These are phyloP conservation scores for Curvularia sp. DNA, from an alignment of 2,329 filamentous ascomycete species.

Conservation along the genomic window DNA sequence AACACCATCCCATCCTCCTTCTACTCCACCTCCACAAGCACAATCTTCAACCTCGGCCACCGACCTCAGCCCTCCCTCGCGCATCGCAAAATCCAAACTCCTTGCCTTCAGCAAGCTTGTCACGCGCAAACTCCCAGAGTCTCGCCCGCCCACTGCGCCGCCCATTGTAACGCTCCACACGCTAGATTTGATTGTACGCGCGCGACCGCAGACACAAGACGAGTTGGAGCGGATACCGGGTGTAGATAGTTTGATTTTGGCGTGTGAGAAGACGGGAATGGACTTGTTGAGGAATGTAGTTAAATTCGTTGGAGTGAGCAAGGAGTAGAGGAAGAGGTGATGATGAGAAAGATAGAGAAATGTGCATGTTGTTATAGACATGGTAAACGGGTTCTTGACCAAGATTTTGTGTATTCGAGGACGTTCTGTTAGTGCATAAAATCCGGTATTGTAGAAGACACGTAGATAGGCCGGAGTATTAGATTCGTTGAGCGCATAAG, in stretches of 20 bases:
- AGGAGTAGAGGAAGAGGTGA: background rate
- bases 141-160: background rate
- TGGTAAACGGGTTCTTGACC: background rate
- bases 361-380: background rate
- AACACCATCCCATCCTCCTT: background rate
- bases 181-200: slow-evolving; percentile 31
- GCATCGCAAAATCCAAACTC: slow-evolving; percentile 33
- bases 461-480: background rate
- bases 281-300: slow-evolving; percentile 39
- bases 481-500: background rate
- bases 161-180: slow-evolving; percentile 33
- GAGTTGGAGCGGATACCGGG: slow-evolving; percentile 38
- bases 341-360: background rate
- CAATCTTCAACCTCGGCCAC: background rate
- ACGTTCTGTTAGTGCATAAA: background rate
- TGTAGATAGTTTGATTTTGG: slow-evolving; percentile 30
- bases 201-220: slow-evolving; percentile 30
- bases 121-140: slow-evolving; percentile 20
- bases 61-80: slow-evolving; percentile 3
- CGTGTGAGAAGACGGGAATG: slow-evolving; percentile 28
- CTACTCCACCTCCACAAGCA: background rate
- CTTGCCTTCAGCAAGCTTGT: slow-evolving; percentile 42
- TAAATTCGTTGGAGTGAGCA: slow-evolving; percentile 28
- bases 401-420: background rate
- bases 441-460: background rate